These are phyloP conservation scores for Pseudofabraea citricarpa DNA, from an alignment of 2,329 filamentous ascomycete genomes.

Conservation along the genomic window DNA sequence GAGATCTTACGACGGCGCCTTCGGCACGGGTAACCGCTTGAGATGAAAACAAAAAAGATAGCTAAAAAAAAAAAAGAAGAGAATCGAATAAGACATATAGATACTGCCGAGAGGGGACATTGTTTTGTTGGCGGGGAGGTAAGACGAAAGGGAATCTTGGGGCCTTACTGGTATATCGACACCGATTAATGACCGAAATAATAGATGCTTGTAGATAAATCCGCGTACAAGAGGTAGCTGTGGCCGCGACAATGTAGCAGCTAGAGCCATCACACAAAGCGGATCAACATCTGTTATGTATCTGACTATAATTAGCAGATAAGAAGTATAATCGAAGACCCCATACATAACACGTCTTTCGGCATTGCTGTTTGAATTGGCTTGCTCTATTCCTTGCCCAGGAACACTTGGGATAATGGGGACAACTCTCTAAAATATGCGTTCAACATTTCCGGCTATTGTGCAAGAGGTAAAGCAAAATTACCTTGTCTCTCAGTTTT, in stretches of 20 bases:
- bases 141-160: neutral
- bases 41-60: too few relatives aligned
- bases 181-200: constrained; percentile 4
- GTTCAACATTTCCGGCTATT: neutral
- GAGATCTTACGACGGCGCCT: too few relatives aligned
- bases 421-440: neutral
- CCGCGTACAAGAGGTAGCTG: constrained; percentile 6
- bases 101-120: neutral
- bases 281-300: constrained; percentile 9
- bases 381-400: too few relatives aligned
- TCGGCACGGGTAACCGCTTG: too few relatives aligned
- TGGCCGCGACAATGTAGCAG: neutral
- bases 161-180: constrained; percentile 2
- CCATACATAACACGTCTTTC: constrained; percentile 8
- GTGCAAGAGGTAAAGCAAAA: neutral
- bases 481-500: neutral
- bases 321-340: neutral
- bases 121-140: neutral
- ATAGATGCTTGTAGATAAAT: constrained; percentile 5
- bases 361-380: too few relatives aligned
- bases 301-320: neutral
- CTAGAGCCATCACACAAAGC: constrained; percentile 4
- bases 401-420: neutral
- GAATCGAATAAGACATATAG: neutral
- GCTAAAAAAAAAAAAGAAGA: too few relatives aligned